These are phyloP conservation scores for Sclerotinia subarctica DNA, from an alignment of 2,329 filamentous ascomycete species.

Conservation along the genomic window DNA sequence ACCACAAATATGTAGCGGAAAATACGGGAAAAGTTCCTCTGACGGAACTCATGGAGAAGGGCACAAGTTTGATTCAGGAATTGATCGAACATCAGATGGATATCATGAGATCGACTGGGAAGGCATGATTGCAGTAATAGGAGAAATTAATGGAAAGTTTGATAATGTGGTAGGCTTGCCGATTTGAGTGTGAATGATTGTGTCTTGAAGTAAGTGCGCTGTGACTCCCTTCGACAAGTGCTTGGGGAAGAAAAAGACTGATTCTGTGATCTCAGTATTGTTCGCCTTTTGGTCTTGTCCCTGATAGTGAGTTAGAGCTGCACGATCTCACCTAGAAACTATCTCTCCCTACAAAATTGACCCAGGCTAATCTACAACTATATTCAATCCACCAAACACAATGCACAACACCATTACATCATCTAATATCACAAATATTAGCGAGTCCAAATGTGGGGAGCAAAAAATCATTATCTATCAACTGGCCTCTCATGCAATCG, in stretches of 20 bases:
- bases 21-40: constrained; percentile 28
- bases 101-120: constrained; percentile 33
- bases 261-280: not conserved
- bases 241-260: not conserved
- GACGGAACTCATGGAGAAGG: constrained; percentile 35
- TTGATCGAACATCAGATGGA: constrained; percentile 33
- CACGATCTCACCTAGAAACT: no score
- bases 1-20: constrained; percentile 31
- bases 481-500: not conserved
- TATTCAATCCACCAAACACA: not conserved
- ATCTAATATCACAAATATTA: not conserved
- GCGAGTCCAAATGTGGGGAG: not conserved
- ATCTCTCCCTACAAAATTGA: not conserved
- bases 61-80: constrained; percentile 31
- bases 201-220: not conserved
- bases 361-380: not conserved
- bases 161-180: not conserved
- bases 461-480: not conserved
- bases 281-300: not conserved
- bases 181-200: not conserved
- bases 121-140: constrained; percentile 24
- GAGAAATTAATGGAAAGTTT: not conserved
- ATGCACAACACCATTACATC: not conserved
- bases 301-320: not conserved
- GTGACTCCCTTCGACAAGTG: not conserved